These are phyloP conservation scores for Trichomonas vaginalis DNA, from an alignment of 208 protist species.

Conservation along the genomic window DNA sequence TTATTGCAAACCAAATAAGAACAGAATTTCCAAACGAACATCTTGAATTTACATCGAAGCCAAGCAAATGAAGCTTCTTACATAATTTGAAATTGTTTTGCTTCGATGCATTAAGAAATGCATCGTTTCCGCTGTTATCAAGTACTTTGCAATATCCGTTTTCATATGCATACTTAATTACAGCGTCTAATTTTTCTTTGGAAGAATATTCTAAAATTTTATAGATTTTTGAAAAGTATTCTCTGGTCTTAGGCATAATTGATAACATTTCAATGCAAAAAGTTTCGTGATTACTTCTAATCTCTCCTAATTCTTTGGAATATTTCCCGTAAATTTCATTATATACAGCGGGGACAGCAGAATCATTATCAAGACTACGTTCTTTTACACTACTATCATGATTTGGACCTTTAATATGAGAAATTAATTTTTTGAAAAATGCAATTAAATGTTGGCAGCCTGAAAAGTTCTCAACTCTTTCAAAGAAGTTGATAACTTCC, in stretches of 20 bases:
- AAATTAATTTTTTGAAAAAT: background rate
- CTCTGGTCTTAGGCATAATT: background rate
- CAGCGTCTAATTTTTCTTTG: background rate
- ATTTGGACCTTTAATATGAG: background rate
- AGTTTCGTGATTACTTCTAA: background rate
- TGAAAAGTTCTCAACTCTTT: background rate
- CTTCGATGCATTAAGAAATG: background rate
- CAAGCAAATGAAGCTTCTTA: background rate
- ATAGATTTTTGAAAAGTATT: background rate
- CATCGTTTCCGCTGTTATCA: background rate
- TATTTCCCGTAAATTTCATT: background rate
- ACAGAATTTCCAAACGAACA: background rate
- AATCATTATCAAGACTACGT: too few relatives aligned
- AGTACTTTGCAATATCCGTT: background rate
- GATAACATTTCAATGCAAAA: background rate
- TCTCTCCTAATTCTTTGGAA: background rate
- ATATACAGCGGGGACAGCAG: too few relatives aligned
- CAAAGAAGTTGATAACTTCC: background rate
- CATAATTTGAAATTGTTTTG: background rate
- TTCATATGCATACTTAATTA: background rate
- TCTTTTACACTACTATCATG: background rate
- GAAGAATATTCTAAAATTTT: background rate
- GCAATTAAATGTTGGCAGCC: background rate
- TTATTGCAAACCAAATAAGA: background rate
- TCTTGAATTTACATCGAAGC: background rate